phyloP scores from a whole-genome alignment of 768 basidiomycete genomes.

The Lentinus tigrinus region DNA sequence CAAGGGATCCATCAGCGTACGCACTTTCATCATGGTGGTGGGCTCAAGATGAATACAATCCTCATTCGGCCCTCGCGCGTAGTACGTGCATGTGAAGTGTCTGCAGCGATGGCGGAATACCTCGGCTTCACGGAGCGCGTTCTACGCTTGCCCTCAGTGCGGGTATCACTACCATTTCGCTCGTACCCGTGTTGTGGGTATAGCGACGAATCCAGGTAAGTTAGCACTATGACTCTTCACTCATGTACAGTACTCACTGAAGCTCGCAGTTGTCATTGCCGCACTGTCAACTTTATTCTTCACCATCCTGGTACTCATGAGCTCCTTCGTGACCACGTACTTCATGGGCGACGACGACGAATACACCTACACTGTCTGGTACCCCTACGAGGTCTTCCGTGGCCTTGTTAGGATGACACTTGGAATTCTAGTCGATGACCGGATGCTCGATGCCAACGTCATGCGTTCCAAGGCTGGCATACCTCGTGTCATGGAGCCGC shows the following conservation, averaged over 20 bases:
- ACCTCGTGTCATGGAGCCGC: slow-evolving; percentile 9
- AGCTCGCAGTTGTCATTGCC: slow-evolving; percentile 58
- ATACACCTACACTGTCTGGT: slow-evolving; percentile 30
- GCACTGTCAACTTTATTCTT: slow-evolving; percentile 60
- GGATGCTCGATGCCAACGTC: slow-evolving; percentile 36
- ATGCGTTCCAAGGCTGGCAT: slow-evolving; percentile 9
- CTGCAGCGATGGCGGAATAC: slow-evolving; percentile 72
- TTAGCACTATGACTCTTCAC: neutral
- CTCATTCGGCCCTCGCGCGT: slow-evolving; percentile 18
- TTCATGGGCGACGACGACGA: slow-evolving; percentile 55
- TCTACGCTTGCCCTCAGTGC: slow-evolving; percentile 81
- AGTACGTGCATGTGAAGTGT: slow-evolving; percentile 82
- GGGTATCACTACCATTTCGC: slow-evolving; percentile 75
- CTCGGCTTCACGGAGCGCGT: slow-evolving; percentile 61
- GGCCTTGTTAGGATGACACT: slow-evolving; percentile 64
- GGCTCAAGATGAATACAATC: neutral
- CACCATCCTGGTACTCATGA: slow-evolving; percentile 60
- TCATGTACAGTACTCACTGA: slow-evolving; percentile 11
- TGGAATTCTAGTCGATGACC: slow-evolving; percentile 58
- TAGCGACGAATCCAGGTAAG: slow-evolving; percentile 77
- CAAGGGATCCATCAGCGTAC: slow-evolving; percentile 73
- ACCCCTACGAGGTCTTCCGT: slow-evolving; percentile 57
- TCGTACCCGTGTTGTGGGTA: slow-evolving; percentile 64
- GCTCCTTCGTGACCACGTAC: slow-evolving; percentile 71
- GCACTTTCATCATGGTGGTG: slow-evolving; percentile 8